Base-by-base conservation (phyloP, 306 rosid species). In the Sicyos edulis region DNA sequence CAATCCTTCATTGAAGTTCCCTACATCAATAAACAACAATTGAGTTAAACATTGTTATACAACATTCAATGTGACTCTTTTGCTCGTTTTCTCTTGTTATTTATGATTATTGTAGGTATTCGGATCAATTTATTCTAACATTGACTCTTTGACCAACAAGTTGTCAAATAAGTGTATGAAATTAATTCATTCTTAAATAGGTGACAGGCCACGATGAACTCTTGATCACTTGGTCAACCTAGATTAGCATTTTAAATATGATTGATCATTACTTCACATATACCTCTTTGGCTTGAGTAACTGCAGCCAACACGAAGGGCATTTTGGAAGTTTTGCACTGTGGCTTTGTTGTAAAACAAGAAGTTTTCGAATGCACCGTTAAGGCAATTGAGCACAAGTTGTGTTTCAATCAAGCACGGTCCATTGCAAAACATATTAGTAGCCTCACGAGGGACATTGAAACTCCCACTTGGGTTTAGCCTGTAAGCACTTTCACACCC, bases 361-460 rank as follows among this genome's bases (percentile, higher is more conserved):
- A 85, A 86, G 71, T 78, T 80, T 6, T 78, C 71, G 2, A 86
- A 68, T 1, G 70, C 10, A 50, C 65, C 20, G 70, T 86, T 78
- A 56, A 88, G 60, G 81, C 90, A 88, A 29, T 86, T 74, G 61
- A 88, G 87, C 68, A 88, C 53, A 19, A 71, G 26, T 56, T 82
- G 85, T 62, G 93, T 84, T 79, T 88, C 93, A 0, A 64, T 3
- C 29, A 86, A 74, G 80, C 93, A 88, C 6, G 93, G 88, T 72
- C 87, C 90, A 67, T 77, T 82, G 34, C 90, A 86, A 84, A 84
- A 86, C 29, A 79, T 8, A 64, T 77, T 83, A 57, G 75, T 71
- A 34, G 79, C 88, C 62, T 75, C 83, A 1, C 72, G 70, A 67
- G 90, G 88, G 19, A 84, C 60, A 20, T 80, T 81, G 53, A 88